These are phyloP conservation scores for Flaveria floridana DNA, from an alignment of 140 eudicot genomes.

Conservation along the genomic window DNA sequence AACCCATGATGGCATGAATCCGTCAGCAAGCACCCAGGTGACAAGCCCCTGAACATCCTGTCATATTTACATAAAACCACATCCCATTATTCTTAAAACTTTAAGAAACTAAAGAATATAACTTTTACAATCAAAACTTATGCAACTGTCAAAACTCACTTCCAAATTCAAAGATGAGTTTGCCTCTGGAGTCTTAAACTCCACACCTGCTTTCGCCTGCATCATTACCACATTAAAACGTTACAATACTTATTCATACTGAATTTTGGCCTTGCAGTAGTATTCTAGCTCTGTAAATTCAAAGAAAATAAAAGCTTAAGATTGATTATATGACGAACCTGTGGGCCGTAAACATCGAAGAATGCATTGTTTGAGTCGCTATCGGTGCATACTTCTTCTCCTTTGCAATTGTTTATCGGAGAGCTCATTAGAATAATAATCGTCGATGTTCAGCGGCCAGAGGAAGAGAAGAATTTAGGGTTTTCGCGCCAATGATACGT, in stretches of 20 bases:
- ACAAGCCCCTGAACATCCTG: conserved; percentile 97
- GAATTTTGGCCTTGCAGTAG: not conserved
- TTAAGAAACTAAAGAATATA: not conserved
- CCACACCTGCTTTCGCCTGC: conserved; percentile 88
- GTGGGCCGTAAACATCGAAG: conserved; percentile 37
- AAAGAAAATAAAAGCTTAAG: not conserved
- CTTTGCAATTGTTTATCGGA: conserved; percentile 7
- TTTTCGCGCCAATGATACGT: not conserved
- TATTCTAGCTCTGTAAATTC: not conserved
- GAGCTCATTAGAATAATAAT: conserved; percentile 11
- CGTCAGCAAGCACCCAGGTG: conserved; percentile 96
- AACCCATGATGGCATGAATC: conserved; percentile 95
- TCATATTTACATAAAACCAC: conserved; percentile 1
- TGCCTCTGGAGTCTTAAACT: conserved; percentile 71
- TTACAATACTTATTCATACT: not conserved
- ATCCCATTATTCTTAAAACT: not conserved
- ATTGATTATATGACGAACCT: not conserved
- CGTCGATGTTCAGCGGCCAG: not conserved
- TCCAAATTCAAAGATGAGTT: conserved; percentile 65
- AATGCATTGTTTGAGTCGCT: conserved; percentile 19
- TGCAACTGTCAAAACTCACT: conserved; percentile 36
- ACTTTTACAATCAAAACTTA: not conserved
- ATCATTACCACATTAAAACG: conserved; percentile 25
- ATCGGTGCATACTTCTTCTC: conserved; percentile 7
- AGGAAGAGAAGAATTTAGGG: not conserved